Conservation (phyloP, 2,329 filamentous ascomycete species). For the Apiospora rasikravindrae region DNA sequence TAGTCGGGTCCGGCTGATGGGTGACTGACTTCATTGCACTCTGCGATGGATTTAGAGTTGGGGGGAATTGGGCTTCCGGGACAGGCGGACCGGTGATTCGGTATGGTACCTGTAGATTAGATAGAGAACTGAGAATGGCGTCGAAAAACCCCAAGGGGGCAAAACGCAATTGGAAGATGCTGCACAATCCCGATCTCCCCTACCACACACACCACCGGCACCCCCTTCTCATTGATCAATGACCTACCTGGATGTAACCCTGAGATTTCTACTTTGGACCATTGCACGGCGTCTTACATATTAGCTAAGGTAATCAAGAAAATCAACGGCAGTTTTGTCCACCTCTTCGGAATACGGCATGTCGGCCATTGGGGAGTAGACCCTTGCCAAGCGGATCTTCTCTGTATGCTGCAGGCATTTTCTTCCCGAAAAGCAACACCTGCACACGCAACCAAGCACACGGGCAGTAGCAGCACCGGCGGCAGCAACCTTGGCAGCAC, state of each 20-base stretch:
- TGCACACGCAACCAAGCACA: background rate
- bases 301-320: slow-evolving; percentile 15
- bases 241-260: slow-evolving; percentile 1
- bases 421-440: background rate
- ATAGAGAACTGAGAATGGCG: background rate
- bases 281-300: background rate
- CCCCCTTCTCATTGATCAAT: background rate
- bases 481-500: background rate
- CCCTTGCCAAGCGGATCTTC: slow-evolving; percentile 14
- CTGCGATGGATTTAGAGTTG: slow-evolving; percentile 12
- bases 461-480: no score
- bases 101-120: slow-evolving; percentile 3
- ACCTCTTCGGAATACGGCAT: slow-evolving; percentile 8
- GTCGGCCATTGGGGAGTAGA: slow-evolving; percentile 11
- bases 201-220: background rate
- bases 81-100: slow-evolving; percentile 12
- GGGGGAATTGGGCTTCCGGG: background rate
- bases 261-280: slow-evolving; percentile 5
- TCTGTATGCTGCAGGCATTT: slow-evolving; percentile 5
- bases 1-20: background rate
- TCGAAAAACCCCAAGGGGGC: background rate
- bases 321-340: slow-evolving; percentile 5
- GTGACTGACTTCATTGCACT: background rate
- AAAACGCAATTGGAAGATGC: slow-evolving; percentile 8
- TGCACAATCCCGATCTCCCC: background rate